A percentile compares a stretch with the other conserved stretches of the same genome.
Conservation (phyloP, 2,329 filamentous ascomycete species). For the Nigrospora oryzae region DNA sequence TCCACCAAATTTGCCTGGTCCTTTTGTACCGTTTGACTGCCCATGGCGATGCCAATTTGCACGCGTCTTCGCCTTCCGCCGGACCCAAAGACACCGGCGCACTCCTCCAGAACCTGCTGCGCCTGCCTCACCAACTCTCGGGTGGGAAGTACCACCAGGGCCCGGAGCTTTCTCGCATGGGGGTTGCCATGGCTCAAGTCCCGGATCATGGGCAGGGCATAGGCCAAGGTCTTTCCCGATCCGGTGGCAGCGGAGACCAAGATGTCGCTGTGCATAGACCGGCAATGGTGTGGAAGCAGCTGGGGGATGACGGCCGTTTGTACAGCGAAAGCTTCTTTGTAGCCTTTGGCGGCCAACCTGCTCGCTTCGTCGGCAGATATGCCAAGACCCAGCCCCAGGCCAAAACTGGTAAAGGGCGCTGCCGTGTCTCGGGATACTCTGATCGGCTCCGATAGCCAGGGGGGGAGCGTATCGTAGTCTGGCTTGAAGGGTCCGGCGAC, state of each 20-base stretch:
- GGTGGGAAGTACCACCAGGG: slow-evolving; percentile 81
- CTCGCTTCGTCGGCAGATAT: slow-evolving; percentile 52
- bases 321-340: slow-evolving; percentile 66
- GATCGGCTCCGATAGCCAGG: slow-evolving; percentile 74
- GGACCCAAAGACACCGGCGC: slow-evolving; percentile 52
- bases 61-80: slow-evolving; percentile 52
- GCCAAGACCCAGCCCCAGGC: slow-evolving; percentile 40
- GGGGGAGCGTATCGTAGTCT: slow-evolving; percentile 69
- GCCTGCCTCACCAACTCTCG: slow-evolving; percentile 85
- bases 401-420: slow-evolving; percentile 46
- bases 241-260: slow-evolving; percentile 90
- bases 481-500: slow-evolving; percentile 49
- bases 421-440: slow-evolving; percentile 53
- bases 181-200: slow-evolving; percentile 54
- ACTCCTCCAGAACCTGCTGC: slow-evolving; percentile 67
- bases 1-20: slow-evolving; percentile 41
- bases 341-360: slow-evolving; percentile 59
- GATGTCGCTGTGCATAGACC: slow-evolving; percentile 63
- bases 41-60: slow-evolving; percentile 74
- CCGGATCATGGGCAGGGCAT: slow-evolving; percentile 77
- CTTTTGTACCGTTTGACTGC: slow-evolving; percentile 65
- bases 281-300: slow-evolving; percentile 54
- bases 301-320: slow-evolving; percentile 76
- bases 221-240: slow-evolving; percentile 90
- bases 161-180: slow-evolving; percentile 59